These are phyloP conservation scores for Metschnikowia koreensis DNA, from an alignment of 805 yeast species.

Conservation along the genomic window DNA sequence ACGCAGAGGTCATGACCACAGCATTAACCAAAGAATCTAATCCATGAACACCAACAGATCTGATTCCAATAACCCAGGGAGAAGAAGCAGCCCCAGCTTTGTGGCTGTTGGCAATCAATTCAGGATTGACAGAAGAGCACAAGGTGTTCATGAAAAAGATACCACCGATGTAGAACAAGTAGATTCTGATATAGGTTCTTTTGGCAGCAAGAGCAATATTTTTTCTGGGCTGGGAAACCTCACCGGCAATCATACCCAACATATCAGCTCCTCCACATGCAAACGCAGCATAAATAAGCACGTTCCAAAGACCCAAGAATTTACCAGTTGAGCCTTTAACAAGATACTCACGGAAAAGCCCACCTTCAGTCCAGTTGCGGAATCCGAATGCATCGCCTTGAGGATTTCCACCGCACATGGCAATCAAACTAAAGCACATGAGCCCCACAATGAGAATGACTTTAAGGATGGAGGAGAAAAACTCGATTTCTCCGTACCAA, in stretches of 20 bases:
- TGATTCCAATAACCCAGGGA: conserved; percentile 40
- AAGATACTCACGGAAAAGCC: conserved; percentile 28
- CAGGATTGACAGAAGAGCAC: conserved; percentile 35
- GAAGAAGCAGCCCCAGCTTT: conserved; percentile 40
- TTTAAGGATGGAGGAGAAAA: conserved; percentile 22
- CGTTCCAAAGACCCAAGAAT: conserved; percentile 63
- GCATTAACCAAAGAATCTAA: conserved; percentile 36
- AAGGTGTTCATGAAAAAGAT: conserved; percentile 36
- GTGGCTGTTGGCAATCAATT: conserved; percentile 25
- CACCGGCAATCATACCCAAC: conserved; percentile 36
- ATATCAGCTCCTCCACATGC: conserved; percentile 55
- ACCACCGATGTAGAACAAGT: conserved; percentile 38
- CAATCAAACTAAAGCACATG: conserved; percentile 34
- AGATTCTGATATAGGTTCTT: conserved; percentile 34
- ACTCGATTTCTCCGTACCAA: conserved; percentile 23
- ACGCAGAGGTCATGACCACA: conserved; percentile 33
- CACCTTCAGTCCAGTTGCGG: conserved; percentile 35
- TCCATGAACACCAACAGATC: conserved; percentile 33
- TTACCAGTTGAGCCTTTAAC: conserved; percentile 54
- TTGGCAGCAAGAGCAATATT: conserved; percentile 34
- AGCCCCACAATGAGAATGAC: conserved; percentile 34
- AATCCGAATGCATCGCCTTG: conserved; percentile 34
- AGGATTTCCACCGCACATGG: conserved; percentile 42
- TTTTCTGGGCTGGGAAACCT: conserved; percentile 43
- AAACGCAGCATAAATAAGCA: conserved; percentile 61